Percentiles rank a stretch among this genome's conserved stretches.
Conservation (phyloP, 306 rosid species). For the Crotalaria pallida region DNA sequence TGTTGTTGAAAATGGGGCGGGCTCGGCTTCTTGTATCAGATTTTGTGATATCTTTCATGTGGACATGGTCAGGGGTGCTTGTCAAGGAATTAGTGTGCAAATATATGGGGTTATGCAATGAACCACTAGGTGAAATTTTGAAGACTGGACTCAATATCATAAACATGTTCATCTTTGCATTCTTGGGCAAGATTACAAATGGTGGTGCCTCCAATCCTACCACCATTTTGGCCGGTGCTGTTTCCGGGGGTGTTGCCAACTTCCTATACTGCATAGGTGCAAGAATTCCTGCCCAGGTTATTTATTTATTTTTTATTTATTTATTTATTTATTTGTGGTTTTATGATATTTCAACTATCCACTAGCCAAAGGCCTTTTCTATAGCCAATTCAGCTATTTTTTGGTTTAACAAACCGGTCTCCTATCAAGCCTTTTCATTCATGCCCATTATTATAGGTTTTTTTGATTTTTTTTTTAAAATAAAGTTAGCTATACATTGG, state of each 20-base stretch:
- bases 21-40: constrained; percentile 39
- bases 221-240: constrained; percentile 38
- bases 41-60: constrained; percentile 49
- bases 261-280: constrained; percentile 48
- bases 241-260: constrained; percentile 42
- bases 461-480: too few relatives aligned
- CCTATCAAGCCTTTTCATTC: too few relatives aligned
- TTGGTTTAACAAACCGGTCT: too few relatives aligned
- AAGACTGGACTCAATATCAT: constrained; percentile 26
- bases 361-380: not conserved
- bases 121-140: constrained; percentile 32
- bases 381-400: too few relatives aligned
- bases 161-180: constrained; percentile 56
- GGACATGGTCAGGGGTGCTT: constrained; percentile 57
- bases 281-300: constrained; percentile 67
- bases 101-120: constrained; percentile 29
- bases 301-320: too few relatives aligned
- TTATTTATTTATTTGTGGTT: too few relatives aligned
- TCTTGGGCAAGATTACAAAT: constrained; percentile 33
- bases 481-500: too few relatives aligned
- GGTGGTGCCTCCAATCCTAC: constrained; percentile 64
- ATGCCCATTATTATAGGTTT: too few relatives aligned
- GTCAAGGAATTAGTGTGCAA: constrained; percentile 31
- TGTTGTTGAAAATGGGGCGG: constrained; percentile 27
- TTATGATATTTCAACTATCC: not conserved